Evolutionary conservation across 345 rosid species (phyloP).

Genomic region (Anastatica hierochuntica): DNA sequence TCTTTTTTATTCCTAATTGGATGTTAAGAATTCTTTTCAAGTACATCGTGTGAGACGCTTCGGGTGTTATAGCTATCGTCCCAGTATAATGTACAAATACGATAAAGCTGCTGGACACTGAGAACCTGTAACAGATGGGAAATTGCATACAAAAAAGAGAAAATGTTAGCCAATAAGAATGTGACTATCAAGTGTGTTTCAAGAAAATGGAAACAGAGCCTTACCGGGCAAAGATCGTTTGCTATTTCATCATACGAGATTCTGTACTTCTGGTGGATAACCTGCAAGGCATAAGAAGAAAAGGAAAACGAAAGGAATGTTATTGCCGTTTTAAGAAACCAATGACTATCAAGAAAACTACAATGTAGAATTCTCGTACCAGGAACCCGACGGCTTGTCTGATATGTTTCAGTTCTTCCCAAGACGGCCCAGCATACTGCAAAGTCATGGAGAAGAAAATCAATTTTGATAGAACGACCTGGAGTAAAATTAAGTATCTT

Average conservation of each 20-base stretch:
- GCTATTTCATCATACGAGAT: conserved; percentile 94
- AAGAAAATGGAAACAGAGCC: conserved; percentile 27
- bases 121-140: conserved; percentile 46
- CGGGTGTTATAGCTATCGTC: conserved; percentile 94
- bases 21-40: background rate
- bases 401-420: conserved; percentile 99
- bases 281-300: conserved; percentile 38
- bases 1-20: background rate
- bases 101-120: conserved; percentile 91
- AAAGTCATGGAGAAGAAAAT: conserved; percentile 3
- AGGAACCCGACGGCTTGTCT: conserved; percentile 97
- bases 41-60: conserved; percentile 84
- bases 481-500: background rate
- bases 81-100: conserved; percentile 94
- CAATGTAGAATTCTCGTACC: too few species aligned
- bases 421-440: conserved; percentile 87
- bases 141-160: too few species aligned
- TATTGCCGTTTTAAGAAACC: too few species aligned
- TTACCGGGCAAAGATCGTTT: conserved; percentile 90
- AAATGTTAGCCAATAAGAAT: background rate
- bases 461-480: background rate
- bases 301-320: background rate
- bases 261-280: conserved; percentile 96
- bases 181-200: background rate
- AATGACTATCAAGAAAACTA: too few species aligned